Evolutionary conservation across 148 eudicot genomes (phyloP).

Genomic region (Gaultheria prostrata): DNA sequence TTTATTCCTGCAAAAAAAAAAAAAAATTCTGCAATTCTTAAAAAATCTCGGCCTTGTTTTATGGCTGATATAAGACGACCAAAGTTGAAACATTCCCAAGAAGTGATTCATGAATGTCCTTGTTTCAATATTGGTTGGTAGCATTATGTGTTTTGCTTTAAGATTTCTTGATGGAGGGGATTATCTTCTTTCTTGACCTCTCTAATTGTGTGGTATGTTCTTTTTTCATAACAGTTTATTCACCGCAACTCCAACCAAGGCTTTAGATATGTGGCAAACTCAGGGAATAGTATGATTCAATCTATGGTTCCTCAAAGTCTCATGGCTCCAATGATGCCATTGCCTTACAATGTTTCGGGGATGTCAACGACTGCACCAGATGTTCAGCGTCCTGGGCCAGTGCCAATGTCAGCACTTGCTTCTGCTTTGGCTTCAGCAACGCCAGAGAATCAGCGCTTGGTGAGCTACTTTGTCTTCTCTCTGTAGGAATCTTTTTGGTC

Average conservation of each 20-base stretch:
- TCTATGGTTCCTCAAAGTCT: constrained; percentile 32
- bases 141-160: background rate
- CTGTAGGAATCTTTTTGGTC: background rate
- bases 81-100: background rate
- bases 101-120: background rate
- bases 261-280: constrained; percentile 32
- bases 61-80: background rate
- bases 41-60: background rate
- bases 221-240: constrained; percentile 17
- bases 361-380: constrained; percentile 17
- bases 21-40: background rate
- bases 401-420: constrained; percentile 36
- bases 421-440: constrained; percentile 51
- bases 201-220: background rate
- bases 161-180: background rate
- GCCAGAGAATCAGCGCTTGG: constrained; percentile 50
- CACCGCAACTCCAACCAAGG: constrained; percentile 42
- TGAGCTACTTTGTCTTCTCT: constrained; percentile 21
- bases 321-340: constrained; percentile 28
- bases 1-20: background rate
- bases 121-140: background rate
- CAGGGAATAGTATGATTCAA: constrained; percentile 26
- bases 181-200: background rate
- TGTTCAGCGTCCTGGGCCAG: constrained; percentile 26
- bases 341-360: constrained; percentile 33